Base-by-base conservation (phyloP, 2,329 filamentous ascomycete species). In the Aspergillus pseudonomiae region DNA sequence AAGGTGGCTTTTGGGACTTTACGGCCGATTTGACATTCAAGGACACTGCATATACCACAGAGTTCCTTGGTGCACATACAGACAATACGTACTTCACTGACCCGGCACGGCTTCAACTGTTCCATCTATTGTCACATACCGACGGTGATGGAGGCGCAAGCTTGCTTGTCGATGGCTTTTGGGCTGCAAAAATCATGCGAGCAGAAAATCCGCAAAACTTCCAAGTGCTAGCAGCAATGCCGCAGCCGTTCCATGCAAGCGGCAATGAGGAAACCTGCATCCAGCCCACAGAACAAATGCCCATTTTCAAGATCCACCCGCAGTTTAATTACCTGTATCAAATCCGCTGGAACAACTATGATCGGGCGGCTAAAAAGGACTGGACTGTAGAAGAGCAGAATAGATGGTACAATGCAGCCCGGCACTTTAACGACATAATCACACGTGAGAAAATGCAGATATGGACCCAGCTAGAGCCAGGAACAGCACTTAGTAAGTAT, bases 61-160 rank as follows among this genome's bases (percentile, higher is more conserved):
- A 95, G 57, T 89, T 89, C 1, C 86, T 99, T 3, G 87, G 88
- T 24, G 90, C 91, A 0, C 95, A 99, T 78, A 98, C 94, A 1
- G 95, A 99, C 79, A 98, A 88, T 7, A 97, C 94, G 1, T 98
- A 99, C 78, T 98, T 98, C 80, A 93, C 88, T 26, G 94, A 98
- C 67, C 94, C 95, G 0, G 89, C 92, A 2, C 93, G 94, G 11
- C 85, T 99, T 39, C 95, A 99, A 77, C 89, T 95, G 30, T 96
- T 99, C 78, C 95, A 99, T 74, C 83, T 97, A 54, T 85, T 98
- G 32, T 95, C 92, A 0, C 92, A 96, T 76, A 90, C 88, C 9
- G 62, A 78, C 69, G 63, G 81, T 11, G 62, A 69, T 12, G 95
- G 94, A 11, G 95, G 95, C 6, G 83, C 88, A 59, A 94, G 90